These are phyloP conservation scores for Aspergillus calidoustus DNA, from an alignment of 2,329 filamentous ascomycete species.

Conservation along the genomic window DNA sequence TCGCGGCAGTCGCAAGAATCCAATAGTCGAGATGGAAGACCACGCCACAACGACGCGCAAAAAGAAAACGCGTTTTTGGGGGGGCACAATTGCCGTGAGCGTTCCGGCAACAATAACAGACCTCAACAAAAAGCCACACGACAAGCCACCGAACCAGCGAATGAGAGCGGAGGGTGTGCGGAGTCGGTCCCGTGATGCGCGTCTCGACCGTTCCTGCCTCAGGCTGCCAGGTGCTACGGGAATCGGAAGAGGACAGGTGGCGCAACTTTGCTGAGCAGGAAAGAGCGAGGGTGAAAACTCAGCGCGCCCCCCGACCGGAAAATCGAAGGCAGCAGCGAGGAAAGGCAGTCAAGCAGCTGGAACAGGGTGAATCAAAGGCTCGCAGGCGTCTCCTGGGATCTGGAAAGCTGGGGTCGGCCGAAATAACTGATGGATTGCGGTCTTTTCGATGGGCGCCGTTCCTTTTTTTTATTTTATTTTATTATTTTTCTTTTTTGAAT, in stretches of 20 bases:
- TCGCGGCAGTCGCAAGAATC: background rate
- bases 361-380: conserved; percentile 2
- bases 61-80: conserved; percentile 13
- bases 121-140: background rate
- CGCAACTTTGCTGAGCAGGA: conserved; percentile 11
- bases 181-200: conserved; percentile 5
- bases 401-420: conserved; percentile 18
- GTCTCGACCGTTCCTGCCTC: background rate
- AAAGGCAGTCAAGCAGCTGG: conserved; percentile 6
- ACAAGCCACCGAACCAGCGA: conserved; percentile 1
- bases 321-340: conserved; percentile 16
- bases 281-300: conserved; percentile 11
- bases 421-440: conserved; percentile 24
- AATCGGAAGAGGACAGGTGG: conserved; percentile 9
- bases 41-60: conserved; percentile 16
- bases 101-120: background rate
- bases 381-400: conserved; percentile 13
- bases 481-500: conserved; percentile 23
- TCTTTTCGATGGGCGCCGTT: conserved; percentile 24
- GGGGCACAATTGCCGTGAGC: background rate
- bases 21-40: conserved; percentile 1
- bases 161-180: conserved; percentile 3
- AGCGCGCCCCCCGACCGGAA: conserved; percentile 18
- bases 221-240: conserved; percentile 18
- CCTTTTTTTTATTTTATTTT: conserved; percentile 25